phyloP scores from a whole-genome alignment of 1,139 yeast genomes.

The Insectozyma bohioensis region DNA sequence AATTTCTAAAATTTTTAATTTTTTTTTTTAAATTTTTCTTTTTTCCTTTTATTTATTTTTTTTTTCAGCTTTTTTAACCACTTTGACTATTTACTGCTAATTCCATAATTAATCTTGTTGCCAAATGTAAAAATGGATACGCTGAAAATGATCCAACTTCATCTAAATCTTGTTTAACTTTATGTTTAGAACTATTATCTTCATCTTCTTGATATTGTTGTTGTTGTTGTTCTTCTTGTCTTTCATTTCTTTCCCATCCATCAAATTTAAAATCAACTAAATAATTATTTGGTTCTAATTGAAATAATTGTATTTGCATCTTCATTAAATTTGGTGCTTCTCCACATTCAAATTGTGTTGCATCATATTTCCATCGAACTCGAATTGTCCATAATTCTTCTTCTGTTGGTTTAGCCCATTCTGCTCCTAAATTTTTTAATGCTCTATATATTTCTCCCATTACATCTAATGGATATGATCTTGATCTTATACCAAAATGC shows the following conservation, averaged over 20 bases:
- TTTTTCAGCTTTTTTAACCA: slow-evolving; percentile 14
- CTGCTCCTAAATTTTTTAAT: slow-evolving; percentile 89
- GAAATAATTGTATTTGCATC: slow-evolving; percentile 96
- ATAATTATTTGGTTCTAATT: slow-evolving; percentile 92
- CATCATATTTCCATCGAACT: slow-evolving; percentile 90
- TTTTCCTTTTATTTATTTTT: background rate
- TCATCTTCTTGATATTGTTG: slow-evolving; percentile 13
- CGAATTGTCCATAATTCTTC: slow-evolving; percentile 95
- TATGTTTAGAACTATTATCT: slow-evolving; percentile 1
- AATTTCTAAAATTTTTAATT: too few species aligned
- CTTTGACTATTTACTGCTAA: slow-evolving; percentile 74
- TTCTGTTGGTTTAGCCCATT: slow-evolving; percentile 93
- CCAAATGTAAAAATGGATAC: slow-evolving; percentile 89
- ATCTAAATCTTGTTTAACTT: slow-evolving; percentile 48
- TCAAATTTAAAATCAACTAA: slow-evolving; percentile 96
- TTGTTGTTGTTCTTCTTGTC: background rate
- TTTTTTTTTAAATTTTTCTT: too few species aligned
- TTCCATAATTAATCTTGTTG: slow-evolving; percentile 93
- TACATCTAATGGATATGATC: slow-evolving; percentile 95
- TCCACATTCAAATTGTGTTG: slow-evolving; percentile 26
- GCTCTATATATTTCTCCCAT: slow-evolving; percentile 99
- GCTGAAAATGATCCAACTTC: slow-evolving; percentile 86
- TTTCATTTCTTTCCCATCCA: slow-evolving; percentile 71
- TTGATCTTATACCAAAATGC: slow-evolving; percentile 97
- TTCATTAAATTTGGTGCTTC: slow-evolving; percentile 62